A percentile compares a stretch with the other conserved stretches of the same genome.
These are phyloP conservation scores for Ophiocordyceps camponoti-saundersi DNA, from an alignment of 2,329 filamentous ascomycete genomes.

Conservation along the genomic window DNA sequence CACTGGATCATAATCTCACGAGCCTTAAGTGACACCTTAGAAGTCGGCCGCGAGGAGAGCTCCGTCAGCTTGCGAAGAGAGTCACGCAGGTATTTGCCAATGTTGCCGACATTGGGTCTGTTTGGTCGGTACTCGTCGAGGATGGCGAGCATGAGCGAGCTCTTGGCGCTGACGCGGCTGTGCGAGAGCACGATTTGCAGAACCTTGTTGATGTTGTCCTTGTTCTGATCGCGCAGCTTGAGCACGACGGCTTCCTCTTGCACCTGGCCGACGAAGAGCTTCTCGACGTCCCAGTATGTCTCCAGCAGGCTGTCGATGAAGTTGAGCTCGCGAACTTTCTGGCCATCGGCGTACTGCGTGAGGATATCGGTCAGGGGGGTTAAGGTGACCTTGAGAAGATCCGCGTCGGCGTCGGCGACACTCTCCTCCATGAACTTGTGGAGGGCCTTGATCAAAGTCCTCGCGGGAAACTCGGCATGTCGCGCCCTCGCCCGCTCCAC, in stretches of 20 bases:
- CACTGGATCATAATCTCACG: conserved; percentile 96
- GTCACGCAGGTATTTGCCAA: conserved; percentile 73
- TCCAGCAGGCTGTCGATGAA: conserved; percentile 68
- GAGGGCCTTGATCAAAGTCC: conserved; percentile 69
- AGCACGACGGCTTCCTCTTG: conserved; percentile 91
- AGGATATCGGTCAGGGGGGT: conserved; percentile 64
- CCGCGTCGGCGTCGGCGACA: conserved; percentile 54
- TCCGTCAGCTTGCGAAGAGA: conserved; percentile 77
- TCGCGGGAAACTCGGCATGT: conserved; percentile 78
- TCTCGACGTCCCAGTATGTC: conserved; percentile 70
- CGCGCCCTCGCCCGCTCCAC: conserved; percentile 70
- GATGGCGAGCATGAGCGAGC: conserved; percentile 79
- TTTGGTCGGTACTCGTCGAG: conserved; percentile 91
- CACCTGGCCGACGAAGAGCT: conserved; percentile 70
- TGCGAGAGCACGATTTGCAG: conserved; percentile 86
- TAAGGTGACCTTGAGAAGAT: conserved; percentile 55
- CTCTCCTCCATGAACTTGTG: conserved; percentile 81
- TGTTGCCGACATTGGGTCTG: conserved; percentile 74
- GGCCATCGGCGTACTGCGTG: conserved; percentile 64
- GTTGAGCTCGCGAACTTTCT: conserved; percentile 77
- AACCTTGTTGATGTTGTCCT: conserved; percentile 73
- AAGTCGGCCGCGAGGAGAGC: conserved; percentile 59
- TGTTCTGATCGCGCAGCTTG: conserved; percentile 88
- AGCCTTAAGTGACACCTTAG: conserved; percentile 94
- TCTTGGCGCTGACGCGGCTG: conserved; percentile 84